A percentile compares a stretch with the other conserved stretches of the same genome.
Evolutionary conservation across 2,329 filamentous ascomycete species (phyloP).

Genomic region (Colletotrichum somersetense): DNA sequence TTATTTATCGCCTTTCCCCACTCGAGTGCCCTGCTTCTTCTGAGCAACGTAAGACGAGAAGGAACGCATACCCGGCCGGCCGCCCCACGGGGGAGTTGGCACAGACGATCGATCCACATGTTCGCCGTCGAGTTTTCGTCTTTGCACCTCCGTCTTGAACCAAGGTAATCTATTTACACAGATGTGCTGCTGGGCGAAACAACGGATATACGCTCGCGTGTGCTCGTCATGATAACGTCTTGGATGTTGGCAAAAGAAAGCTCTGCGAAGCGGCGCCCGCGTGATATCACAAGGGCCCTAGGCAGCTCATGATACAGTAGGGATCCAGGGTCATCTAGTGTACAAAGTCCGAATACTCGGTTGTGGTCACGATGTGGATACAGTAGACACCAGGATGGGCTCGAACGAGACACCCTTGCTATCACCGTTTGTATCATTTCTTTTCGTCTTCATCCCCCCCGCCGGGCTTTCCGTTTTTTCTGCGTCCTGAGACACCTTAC

Average conservation of each 20-base stretch:
- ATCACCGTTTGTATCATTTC: slow-evolving; percentile 16
- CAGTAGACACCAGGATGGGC: slow-evolving; percentile 11
- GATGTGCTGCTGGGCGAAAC: neutral
- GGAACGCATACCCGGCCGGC: slow-evolving; percentile 24
- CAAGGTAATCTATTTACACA: neutral
- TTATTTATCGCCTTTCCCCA: slow-evolving; percentile 2
- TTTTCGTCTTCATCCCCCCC: neutral
- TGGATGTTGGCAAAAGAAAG: slow-evolving; percentile 29
- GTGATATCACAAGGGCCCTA: slow-evolving; percentile 8
- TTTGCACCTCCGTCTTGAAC: slow-evolving; percentile 25
- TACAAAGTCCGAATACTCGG: neutral
- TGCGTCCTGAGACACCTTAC: slow-evolving; percentile 1
- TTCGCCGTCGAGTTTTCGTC: slow-evolving; percentile 24
- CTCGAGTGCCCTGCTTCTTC: slow-evolving; percentile 4
- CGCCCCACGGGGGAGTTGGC: slow-evolving; percentile 24
- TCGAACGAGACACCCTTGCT: slow-evolving; percentile 25
- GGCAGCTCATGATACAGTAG: neutral
- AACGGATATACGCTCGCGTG: slow-evolving; percentile 1
- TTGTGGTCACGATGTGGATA: slow-evolving; percentile 4
- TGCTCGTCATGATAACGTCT: slow-evolving; percentile 15
- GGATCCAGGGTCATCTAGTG: slow-evolving; percentile 4
- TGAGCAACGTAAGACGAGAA: slow-evolving; percentile 34
- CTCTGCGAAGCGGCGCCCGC: neutral
- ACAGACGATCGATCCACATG: slow-evolving; percentile 32
- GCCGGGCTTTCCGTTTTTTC: neutral